Conservation (phyloP, 768 basidiomycete genomes). For the Clitopilus hobsonii region DNA sequence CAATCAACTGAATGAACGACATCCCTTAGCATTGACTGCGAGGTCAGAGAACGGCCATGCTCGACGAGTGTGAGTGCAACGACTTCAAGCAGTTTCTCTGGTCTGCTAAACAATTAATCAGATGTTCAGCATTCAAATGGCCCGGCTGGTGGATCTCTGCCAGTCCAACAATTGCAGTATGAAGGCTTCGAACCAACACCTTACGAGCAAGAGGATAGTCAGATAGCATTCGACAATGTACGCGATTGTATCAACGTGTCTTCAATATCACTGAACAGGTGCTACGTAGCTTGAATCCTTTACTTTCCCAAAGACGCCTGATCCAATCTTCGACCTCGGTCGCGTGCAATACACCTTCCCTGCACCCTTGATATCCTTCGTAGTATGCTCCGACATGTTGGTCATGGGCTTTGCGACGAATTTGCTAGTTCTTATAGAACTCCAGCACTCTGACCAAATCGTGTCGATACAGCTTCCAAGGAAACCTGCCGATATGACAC, state of each 20-base stretch:
- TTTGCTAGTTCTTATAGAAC: slow-evolving; percentile 81
- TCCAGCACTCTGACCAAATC: slow-evolving; percentile 83
- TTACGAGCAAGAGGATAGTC: slow-evolving; percentile 44
- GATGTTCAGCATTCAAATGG: slow-evolving; percentile 83
- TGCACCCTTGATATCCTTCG: slow-evolving; percentile 76
- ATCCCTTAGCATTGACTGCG: not conserved
- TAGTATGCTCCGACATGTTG: slow-evolving; percentile 82
- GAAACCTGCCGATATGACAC: slow-evolving; percentile 69
- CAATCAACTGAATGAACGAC: not conserved
- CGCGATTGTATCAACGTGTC: not conserved
- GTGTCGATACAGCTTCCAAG: slow-evolving; percentile 73
- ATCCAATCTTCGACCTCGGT: slow-evolving; percentile 77
- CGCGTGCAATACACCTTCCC: slow-evolving; percentile 87
- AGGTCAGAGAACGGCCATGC: slow-evolving; percentile 33
- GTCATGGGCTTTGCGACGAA: slow-evolving; percentile 80
- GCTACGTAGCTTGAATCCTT: slow-evolving; percentile 20
- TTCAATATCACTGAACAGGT: not conserved
- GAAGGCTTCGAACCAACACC: slow-evolving; percentile 86
- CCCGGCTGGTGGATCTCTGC: slow-evolving; percentile 34
- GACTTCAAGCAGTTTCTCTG: not conserved
- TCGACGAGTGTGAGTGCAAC: slow-evolving; percentile 58
- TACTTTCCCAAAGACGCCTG: slow-evolving; percentile 28
- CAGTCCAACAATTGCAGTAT: slow-evolving; percentile 63
- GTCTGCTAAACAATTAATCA: slow-evolving; percentile 23
- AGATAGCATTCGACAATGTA: slow-evolving; percentile 36